phyloP scores from a whole-genome alignment of 2,329 filamentous ascomycete species.

The Alternaria panax region DNA sequence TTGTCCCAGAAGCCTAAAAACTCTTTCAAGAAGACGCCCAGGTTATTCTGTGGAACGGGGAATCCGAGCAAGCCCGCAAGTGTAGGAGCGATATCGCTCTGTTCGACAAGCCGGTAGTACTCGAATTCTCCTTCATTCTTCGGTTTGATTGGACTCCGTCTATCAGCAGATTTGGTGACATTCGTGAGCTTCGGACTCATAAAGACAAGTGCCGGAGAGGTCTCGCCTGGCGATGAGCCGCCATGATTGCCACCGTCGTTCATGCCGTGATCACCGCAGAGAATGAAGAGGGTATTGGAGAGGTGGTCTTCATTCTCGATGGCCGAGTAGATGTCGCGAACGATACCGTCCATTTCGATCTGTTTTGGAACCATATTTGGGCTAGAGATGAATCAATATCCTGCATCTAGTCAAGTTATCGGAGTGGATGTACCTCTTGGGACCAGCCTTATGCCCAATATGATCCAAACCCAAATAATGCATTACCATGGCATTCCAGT shows the following conservation, averaged over 20 bases:
- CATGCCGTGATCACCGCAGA: constrained; percentile 98
- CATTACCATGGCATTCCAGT: constrained; percentile 93
- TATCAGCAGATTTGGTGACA: constrained; percentile 53
- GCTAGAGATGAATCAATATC: constrained; percentile 54
- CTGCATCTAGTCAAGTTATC: not conserved
- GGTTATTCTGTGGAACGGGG: constrained; percentile 85
- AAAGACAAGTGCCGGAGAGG: constrained; percentile 90
- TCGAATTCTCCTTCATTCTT: constrained; percentile 69
- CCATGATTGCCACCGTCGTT: constrained; percentile 98
- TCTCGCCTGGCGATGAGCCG: constrained; percentile 91
- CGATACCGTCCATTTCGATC: constrained; percentile 87
- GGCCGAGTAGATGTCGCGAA: constrained; percentile 76
- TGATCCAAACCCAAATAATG: constrained; percentile 97
- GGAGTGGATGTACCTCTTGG: constrained; percentile 66
- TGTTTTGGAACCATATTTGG: constrained; percentile 94
- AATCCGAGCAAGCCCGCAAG: constrained; percentile 86
- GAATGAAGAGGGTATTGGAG: constrained; percentile 77
- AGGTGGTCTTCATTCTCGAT: constrained; percentile 76
- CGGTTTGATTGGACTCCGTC: constrained; percentile 64
- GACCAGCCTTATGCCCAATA: constrained; percentile 95
- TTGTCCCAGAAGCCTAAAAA: constrained; percentile 79
- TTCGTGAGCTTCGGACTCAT: constrained; percentile 80
- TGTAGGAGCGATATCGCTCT: constrained; percentile 92
- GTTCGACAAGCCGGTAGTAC: constrained; percentile 86
- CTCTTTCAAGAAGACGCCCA: constrained; percentile 83